Evolutionary conservation across 176 grass and related monocot species (phyloP).

Genomic region (Raddia distichophylla): DNA sequence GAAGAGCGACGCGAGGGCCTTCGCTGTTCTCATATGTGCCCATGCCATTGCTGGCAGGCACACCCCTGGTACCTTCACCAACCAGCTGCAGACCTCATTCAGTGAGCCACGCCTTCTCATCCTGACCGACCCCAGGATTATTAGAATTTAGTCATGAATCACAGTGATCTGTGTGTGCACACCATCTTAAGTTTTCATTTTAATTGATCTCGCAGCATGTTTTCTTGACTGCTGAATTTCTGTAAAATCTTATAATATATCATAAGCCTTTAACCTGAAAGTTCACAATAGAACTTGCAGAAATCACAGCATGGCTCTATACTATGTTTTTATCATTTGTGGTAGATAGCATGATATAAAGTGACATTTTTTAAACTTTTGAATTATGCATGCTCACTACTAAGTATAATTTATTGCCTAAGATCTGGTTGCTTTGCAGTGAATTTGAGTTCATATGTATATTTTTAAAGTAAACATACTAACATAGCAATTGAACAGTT

Average conservation of each 20-base stretch:
- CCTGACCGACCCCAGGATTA: neutral
- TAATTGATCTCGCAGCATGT: conserved; percentile 17
- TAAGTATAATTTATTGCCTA: neutral
- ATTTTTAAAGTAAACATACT: conserved; percentile 1
- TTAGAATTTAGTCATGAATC: conserved; percentile 9
- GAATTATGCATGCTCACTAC: neutral
- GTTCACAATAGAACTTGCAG: conserved; percentile 13
- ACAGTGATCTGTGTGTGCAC: neutral
- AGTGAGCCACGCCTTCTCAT: too few species aligned
- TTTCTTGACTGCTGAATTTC: conserved; percentile 39
- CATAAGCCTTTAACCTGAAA: neutral
- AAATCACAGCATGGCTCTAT: conserved; percentile 29
- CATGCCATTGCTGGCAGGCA: too few species aligned
- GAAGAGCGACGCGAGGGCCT: too few species aligned
- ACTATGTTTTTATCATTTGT: neutral
- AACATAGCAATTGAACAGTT: neutral
- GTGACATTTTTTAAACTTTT: neutral
- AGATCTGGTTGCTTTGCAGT: neutral
- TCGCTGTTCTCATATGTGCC: too few species aligned
- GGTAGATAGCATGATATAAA: neutral
- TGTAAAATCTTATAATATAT: conserved; percentile 2
- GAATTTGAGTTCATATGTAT: neutral
- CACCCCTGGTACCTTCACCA: too few species aligned
- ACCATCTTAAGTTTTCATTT: neutral
- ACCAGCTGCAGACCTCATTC: too few species aligned